Evolutionary conservation across 345 rosid genomes (phyloP).

Genomic region (Draba incana): DNA sequence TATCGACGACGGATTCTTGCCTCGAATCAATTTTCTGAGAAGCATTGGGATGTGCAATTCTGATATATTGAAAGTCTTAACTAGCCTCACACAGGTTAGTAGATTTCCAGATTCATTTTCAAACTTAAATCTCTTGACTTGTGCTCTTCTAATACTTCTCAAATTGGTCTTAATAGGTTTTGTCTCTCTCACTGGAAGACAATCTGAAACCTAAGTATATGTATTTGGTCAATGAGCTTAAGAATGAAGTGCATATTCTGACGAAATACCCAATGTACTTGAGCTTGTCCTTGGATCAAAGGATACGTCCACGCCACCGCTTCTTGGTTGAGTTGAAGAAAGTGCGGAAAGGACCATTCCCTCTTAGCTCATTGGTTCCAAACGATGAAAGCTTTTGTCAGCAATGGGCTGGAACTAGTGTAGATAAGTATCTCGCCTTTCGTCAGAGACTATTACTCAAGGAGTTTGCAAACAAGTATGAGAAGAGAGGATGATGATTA

Average conservation of each 20-base stretch:
- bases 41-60: slow-evolving; percentile 83
- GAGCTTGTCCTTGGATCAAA: slow-evolving; percentile 88
- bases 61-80: slow-evolving; percentile 91
- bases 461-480: slow-evolving; percentile 75
- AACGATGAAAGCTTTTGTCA: slow-evolving; percentile 84
- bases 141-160: not conserved
- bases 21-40: slow-evolving; percentile 90
- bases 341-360: slow-evolving; percentile 95
- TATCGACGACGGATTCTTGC: slow-evolving; percentile 84
- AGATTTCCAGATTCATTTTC: slow-evolving; percentile 27
- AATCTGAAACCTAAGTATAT: slow-evolving; percentile 89
- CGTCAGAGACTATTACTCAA: slow-evolving; percentile 72
- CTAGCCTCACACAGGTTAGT: slow-evolving; percentile 91
- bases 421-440: slow-evolving; percentile 81
- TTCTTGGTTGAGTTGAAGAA: slow-evolving; percentile 89
- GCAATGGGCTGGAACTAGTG: slow-evolving; percentile 88
- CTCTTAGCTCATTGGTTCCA: slow-evolving; percentile 80
- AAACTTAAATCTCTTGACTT: not conserved
- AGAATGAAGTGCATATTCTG: slow-evolving; percentile 73
- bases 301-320: slow-evolving; percentile 92
- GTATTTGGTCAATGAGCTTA: slow-evolving; percentile 88
- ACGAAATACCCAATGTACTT: slow-evolving; percentile 85
- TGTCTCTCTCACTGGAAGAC: slow-evolving; percentile 88
- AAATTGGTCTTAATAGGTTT: slow-evolving; percentile 56
- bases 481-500: slow-evolving; percentile 46